Base-by-base conservation (phyloP, 1,284 basidiomycete genomes). In the Lignosus rhinocerotis region DNA sequence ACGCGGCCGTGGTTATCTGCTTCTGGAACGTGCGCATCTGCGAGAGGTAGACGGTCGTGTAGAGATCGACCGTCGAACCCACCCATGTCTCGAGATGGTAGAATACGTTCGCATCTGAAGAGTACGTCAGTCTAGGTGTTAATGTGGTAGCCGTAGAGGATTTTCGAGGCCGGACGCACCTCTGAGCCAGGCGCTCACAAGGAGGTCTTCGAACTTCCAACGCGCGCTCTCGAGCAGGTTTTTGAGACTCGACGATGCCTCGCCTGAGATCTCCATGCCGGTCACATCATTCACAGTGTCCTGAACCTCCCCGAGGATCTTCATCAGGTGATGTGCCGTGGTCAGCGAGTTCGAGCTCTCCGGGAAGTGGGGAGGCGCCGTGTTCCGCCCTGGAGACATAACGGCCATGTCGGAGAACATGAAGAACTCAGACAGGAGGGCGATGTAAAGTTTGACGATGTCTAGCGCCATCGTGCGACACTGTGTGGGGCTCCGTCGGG, bases 381-480 rank as follows among this genome's bases (percentile, higher is more conserved):
- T 48, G 65, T 63, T 58, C 59, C 67, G 58, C 47, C 81, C 74
- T 17, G 80, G 76, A 41, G 77, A 68, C 76, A 82, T 83, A 51
- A 87, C 82, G 8, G 80, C 81, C 71, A 85, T 82, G 71, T 95
- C 87, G 6, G 94, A 96, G 55, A 98, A 80, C 45, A 82, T 82
- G 77, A 99, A 98, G 74, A 96, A 95, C 64, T 94, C 86, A 2
- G 94, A 95, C 32, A 99, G 76, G 9, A 92, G 81, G 3, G 88
- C 85, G 60, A 94, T 88, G 76, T 96, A 99, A 31, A 91, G 83
- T 68, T 92, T 92, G 65, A 98, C 81, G 54, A 97, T 87, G 67
- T 98, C 96, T 16, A 92, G 78, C 0, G 93, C 92, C 94, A 99
- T 98, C 2, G 88, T 87, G 25, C 88, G 84, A 69, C 92, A 93